A percentile compares a stretch with the other conserved stretches of the same genome.
These are phyloP conservation scores for Mycena crocata DNA, from an alignment of 768 basidiomycete genomes.

Conservation along the genomic window DNA sequence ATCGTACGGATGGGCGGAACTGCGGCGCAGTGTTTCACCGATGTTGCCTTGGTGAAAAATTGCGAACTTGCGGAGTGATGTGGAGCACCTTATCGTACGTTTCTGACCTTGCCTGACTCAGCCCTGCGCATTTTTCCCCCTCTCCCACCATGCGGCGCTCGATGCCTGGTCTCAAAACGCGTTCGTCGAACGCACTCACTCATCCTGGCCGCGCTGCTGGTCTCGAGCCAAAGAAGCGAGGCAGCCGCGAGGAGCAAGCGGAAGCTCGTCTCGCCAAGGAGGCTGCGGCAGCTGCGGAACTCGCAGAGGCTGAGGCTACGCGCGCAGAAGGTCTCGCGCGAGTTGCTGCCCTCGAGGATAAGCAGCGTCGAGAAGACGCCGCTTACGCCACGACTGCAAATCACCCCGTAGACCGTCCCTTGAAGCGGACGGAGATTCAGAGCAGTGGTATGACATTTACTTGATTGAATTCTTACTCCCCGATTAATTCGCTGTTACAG, in stretches of 20 bases:
- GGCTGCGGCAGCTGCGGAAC: no score
- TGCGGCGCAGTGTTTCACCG: background rate
- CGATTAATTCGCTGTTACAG: background rate
- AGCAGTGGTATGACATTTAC: background rate
- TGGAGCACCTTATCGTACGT: background rate
- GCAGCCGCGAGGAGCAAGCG: background rate
- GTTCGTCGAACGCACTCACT: background rate
- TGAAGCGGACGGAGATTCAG: background rate
- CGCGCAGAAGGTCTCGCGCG: background rate
- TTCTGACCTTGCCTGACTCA: background rate
- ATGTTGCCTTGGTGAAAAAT: background rate
- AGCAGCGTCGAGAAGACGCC: constrained; percentile 1
- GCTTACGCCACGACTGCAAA: background rate
- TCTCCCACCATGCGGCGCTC: constrained; percentile 10
- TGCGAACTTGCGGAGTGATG: background rate
- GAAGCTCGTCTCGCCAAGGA: background rate
- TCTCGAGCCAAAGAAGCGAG: background rate
- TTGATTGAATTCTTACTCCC: background rate
- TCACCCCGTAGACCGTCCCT: background rate
- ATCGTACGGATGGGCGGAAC: background rate
- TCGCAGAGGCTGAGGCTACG: background rate
- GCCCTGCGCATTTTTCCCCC: background rate
- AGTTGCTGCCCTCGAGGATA: constrained; percentile 6
- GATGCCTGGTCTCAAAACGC: background rate
- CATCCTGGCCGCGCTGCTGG: background rate